phyloP scores from a whole-genome alignment of 164 flowering plant genomes.

The Amborella trichopoda region DNA sequence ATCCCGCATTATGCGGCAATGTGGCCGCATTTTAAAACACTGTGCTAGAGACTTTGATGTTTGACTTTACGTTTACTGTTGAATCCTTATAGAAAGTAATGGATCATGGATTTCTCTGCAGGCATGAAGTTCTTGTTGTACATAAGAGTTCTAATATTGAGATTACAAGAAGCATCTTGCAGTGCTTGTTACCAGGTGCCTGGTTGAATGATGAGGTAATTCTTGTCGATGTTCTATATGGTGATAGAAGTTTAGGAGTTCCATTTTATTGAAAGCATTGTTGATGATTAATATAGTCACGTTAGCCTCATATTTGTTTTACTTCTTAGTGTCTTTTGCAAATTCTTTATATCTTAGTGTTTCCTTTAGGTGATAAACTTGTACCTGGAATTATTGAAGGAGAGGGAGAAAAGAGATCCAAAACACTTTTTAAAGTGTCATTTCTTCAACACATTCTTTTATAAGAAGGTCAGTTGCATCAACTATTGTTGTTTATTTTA shows the following conservation, averaged over 20 bases:
- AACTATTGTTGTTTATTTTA: too few relatives aligned
- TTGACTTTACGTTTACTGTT: neutral
- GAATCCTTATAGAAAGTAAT: neutral
- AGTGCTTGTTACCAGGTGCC: slow-evolving; percentile 59
- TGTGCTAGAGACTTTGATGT: neutral
- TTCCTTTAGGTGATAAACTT: slow-evolving; percentile 75
- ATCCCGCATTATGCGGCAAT: too few relatives aligned
- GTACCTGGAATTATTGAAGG: slow-evolving; percentile 86
- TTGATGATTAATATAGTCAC: too few relatives aligned
- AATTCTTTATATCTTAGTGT: too few relatives aligned
- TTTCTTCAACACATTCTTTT: slow-evolving; percentile 91
- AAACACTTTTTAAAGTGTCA: slow-evolving; percentile 77
- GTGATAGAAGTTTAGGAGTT: too few relatives aligned
- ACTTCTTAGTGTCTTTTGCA: too few relatives aligned
- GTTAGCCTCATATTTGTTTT: too few relatives aligned
- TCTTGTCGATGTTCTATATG: slow-evolving; percentile 1
- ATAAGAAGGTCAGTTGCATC: slow-evolving; percentile 92
- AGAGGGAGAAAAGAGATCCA: slow-evolving; percentile 82
- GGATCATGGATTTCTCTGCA: slow-evolving; percentile 14
- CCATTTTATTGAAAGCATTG: too few relatives aligned
- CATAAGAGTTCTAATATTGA: slow-evolving; percentile 71
- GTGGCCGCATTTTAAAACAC: too few relatives aligned
- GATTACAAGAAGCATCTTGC: slow-evolving; percentile 62
- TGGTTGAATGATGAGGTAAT: slow-evolving; percentile 98
- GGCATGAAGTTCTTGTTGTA: slow-evolving; percentile 47